phyloP scores from a whole-genome alignment of 2,329 filamentous ascomycete species.

The Parafenestella ontariensis region DNA sequence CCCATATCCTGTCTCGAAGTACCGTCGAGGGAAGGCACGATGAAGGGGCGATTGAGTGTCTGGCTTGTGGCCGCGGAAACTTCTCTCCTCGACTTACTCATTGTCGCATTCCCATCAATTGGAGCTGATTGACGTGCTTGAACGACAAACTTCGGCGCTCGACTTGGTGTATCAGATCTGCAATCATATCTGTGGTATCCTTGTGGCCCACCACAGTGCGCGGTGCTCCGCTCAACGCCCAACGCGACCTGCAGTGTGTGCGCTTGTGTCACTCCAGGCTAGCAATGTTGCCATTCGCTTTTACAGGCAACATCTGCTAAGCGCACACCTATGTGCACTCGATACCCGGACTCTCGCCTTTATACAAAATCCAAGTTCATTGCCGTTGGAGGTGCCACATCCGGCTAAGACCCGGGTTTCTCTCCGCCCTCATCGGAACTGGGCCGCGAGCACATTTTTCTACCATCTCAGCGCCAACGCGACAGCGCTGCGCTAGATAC shows the following conservation, averaged over 20 bases:
- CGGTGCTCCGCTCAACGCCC: background rate
- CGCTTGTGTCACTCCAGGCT: background rate
- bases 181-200: background rate
- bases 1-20: no score
- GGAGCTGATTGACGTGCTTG: background rate
- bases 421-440: conserved; percentile 20
- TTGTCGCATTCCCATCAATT: background rate
- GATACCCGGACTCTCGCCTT: background rate
- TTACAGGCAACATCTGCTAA: background rate
- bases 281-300: background rate
- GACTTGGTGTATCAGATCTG: background rate
- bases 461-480: conserved; percentile 18
- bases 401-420: conserved; percentile 27
- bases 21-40: background rate
- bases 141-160: background rate
- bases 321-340: background rate
- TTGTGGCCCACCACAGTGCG: background rate
- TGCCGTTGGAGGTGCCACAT: conserved; percentile 30
- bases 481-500: conserved; percentile 15
- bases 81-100: background rate
- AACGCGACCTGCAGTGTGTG: background rate
- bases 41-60: background rate
- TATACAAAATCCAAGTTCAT: conserved; percentile 5
- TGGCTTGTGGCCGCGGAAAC: background rate
- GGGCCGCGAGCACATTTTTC: conserved; percentile 19